Percentiles rank a stretch among this genome's conserved stretches.
Evolutionary conservation across 2,329 filamentous ascomycete species (phyloP).

Genomic region (Neoarthrinium moseri): DNA sequence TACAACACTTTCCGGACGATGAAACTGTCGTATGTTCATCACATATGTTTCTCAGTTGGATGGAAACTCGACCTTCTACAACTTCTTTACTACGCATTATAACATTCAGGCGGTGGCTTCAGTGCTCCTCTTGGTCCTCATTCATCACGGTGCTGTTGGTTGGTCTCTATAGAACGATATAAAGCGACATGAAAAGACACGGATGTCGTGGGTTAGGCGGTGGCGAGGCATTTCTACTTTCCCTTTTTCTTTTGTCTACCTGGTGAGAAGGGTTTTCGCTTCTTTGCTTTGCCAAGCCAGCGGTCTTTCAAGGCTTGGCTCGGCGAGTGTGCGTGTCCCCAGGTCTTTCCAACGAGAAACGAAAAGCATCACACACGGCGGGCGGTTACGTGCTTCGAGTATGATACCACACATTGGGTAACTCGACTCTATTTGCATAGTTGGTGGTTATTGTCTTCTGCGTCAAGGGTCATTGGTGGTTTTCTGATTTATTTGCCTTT

Average conservation of each 20-base stretch:
- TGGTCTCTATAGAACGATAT: conserved; percentile 1
- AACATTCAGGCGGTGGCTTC: background rate
- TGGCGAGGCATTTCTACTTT: background rate
- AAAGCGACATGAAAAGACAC: background rate
- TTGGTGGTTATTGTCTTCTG: conserved; percentile 4
- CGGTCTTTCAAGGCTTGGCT: background rate
- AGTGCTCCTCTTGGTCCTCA: background rate
- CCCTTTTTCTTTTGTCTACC: background rate
- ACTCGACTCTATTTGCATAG: conserved; percentile 1
- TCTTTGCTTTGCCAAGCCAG: background rate
- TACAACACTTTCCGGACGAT: no score
- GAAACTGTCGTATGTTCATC: no score
- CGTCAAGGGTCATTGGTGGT: background rate
- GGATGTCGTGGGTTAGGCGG: background rate
- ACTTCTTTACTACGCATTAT: background rate
- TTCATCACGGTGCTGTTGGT: background rate
- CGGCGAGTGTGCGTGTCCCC: conserved; percentile 5
- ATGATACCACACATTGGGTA: conserved; percentile 1
- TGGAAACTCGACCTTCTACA: no score
- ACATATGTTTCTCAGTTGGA: no score
- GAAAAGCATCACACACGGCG: conserved; percentile 3
- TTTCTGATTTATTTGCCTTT: background rate
- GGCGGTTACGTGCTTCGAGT: conserved; percentile 2
- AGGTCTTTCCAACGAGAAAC: background rate
- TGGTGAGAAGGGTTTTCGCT: background rate